These are phyloP conservation scores for Ochromonas danica DNA, from an alignment of 108 stramenopile species.

Conservation along the genomic window DNA sequence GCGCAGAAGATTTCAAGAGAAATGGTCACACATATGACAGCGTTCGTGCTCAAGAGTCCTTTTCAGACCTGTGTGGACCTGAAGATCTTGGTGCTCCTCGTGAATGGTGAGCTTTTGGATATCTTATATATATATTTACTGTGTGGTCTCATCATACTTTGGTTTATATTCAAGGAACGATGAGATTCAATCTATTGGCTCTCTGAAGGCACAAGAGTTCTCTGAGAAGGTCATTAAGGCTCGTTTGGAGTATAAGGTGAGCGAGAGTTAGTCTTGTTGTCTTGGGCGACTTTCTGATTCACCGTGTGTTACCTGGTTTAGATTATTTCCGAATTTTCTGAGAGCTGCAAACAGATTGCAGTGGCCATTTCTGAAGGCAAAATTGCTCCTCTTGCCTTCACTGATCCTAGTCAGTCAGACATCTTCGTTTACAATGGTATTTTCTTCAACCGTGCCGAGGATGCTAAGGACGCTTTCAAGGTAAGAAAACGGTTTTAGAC, in stretches of 20 bases:
- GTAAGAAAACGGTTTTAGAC: not conserved
- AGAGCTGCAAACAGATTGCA: not conserved
- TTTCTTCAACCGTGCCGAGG: slow-evolving; percentile 28
- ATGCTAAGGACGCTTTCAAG: slow-evolving; percentile 22
- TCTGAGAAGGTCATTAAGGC: slow-evolving; percentile 10
- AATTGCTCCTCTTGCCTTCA: not conserved
- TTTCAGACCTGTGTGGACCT: slow-evolving; percentile 4
- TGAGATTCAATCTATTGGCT: slow-evolving; percentile 23
- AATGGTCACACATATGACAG: not conserved
- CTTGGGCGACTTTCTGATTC: not conserved
- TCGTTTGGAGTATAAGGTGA: slow-evolving; percentile 21
- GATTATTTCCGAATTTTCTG: slow-evolving; percentile 31
- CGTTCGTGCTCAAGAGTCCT: not conserved
- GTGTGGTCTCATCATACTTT: too few relatives aligned
- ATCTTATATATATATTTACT: too few relatives aligned
- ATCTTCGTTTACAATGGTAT: slow-evolving; percentile 21
- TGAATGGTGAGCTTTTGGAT: too few relatives aligned
- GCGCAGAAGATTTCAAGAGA: not conserved
- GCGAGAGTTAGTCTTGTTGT: not conserved
- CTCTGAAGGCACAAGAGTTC: not conserved
- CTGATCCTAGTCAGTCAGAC: not conserved
- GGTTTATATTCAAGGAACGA: too few relatives aligned
- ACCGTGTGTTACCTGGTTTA: not conserved
- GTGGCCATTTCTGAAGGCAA: not conserved
- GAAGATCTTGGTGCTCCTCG: slow-evolving; percentile 25